Percentiles rank a stretch among this genome's conserved stretches.
Conservation (phyloP, 257 asterid species). For the Plantago ovata region DNA sequence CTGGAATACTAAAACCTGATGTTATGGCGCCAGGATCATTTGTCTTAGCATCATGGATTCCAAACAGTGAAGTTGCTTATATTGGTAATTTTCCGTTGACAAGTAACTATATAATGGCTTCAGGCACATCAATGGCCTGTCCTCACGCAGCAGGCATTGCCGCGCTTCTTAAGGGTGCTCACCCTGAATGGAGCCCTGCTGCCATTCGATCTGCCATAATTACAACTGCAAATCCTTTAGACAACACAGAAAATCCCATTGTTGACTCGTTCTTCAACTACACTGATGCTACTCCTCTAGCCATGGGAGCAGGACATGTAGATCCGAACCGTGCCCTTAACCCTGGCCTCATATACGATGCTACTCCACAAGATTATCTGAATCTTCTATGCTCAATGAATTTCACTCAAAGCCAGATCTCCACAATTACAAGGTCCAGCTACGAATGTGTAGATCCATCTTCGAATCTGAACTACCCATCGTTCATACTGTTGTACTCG, state of each 20-base stretch:
- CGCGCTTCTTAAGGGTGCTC: slow-evolving; percentile 39
- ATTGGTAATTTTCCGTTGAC: slow-evolving; percentile 25
- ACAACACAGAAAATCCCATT: slow-evolving; percentile 22
- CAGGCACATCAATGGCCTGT: slow-evolving; percentile 46
- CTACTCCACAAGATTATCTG: slow-evolving; percentile 29
- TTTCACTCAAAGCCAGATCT: slow-evolving; percentile 25
- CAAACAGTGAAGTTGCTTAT: not conserved
- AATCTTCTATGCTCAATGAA: slow-evolving; percentile 35
- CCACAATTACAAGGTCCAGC: slow-evolving; percentile 27
- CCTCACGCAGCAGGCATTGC: slow-evolving; percentile 44
- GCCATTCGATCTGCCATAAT: slow-evolving; percentile 43
- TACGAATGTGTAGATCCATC: slow-evolving; percentile 19
- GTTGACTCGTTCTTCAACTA: slow-evolving; percentile 20
- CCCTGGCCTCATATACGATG: slow-evolving; percentile 32
- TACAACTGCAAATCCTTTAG: slow-evolving; percentile 32
- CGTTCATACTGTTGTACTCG: slow-evolving; percentile 26
- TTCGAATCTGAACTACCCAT: slow-evolving; percentile 26
- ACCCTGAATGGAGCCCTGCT: slow-evolving; percentile 47
- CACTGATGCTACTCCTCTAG: slow-evolving; percentile 26
- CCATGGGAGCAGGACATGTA: slow-evolving; percentile 32
- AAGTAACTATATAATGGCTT: slow-evolving; percentile 25
- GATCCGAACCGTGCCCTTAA: slow-evolving; percentile 28
- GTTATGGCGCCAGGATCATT: slow-evolving; percentile 42
- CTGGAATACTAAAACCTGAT: slow-evolving; percentile 36
- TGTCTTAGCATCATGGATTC: slow-evolving; percentile 39